A percentile compares a stretch with the other conserved stretches of the same genome.
Conservation (phyloP, 1,139 yeast species). For the Saccharomycopsis hybrid region DNA sequence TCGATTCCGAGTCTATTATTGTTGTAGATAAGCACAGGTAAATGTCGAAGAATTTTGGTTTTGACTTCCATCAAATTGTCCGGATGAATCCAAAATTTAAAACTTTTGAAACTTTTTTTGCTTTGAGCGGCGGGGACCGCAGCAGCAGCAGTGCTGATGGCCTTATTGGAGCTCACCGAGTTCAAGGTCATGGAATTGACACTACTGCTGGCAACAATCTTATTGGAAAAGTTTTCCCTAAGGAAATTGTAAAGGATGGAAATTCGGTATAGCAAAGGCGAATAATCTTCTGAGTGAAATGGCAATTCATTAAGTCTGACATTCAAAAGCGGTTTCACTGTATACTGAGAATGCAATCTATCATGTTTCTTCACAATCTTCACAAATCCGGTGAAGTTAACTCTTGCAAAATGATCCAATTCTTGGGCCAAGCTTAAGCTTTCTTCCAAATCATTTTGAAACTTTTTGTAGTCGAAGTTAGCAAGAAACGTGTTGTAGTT, state of each 20-base stretch:
- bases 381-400: constrained; percentile 90
- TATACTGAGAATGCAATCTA: constrained; percentile 75
- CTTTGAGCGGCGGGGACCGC: too few relatives aligned
- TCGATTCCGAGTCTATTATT: constrained; percentile 31
- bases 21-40: constrained; percentile 83
- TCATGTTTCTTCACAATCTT: constrained; percentile 96
- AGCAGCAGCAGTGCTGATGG: constrained; percentile 24
- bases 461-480: constrained; percentile 46
- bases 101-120: constrained; percentile 63
- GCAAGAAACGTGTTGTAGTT: constrained; percentile 24
- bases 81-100: constrained; percentile 93
- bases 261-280: constrained; percentile 80
- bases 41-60: constrained; percentile 84
- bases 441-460: constrained; percentile 66
- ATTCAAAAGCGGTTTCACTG: constrained; percentile 81
- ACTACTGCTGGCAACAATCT: constrained; percentile 21
- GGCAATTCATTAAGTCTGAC: constrained; percentile 86
- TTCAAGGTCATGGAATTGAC: constrained; percentile 21
- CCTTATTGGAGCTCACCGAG: constrained; percentile 12
- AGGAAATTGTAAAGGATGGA: constrained; percentile 76
- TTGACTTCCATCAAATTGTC: constrained; percentile 96
- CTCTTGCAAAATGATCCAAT: constrained; percentile 80
- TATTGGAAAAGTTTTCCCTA: constrained; percentile 48
- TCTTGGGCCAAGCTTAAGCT: constrained; percentile 72
- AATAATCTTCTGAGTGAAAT: constrained; percentile 90